Evolutionary conservation across 164 flowering plant genomes (phyloP).

Genomic region (Dillenia suffruticosa): DNA sequence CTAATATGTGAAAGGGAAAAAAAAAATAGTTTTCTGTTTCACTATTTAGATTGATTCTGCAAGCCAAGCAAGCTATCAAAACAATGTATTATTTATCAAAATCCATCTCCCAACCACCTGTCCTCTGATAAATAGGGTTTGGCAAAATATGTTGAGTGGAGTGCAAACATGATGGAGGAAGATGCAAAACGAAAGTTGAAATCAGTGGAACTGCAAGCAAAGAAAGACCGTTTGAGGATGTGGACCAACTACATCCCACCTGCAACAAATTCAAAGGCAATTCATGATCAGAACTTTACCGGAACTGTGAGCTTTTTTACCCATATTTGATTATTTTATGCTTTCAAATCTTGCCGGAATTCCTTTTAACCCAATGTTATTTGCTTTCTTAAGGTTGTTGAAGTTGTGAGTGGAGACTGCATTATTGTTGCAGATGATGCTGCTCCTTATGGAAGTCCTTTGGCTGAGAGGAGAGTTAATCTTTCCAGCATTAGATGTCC

Average conservation of each 20-base stretch:
- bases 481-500: constrained; percentile 93
- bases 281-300: constrained; percentile 87
- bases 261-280: constrained; percentile 84
- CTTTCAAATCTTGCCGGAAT: not conserved
- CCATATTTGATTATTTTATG: not conserved
- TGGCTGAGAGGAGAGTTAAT: constrained; percentile 88
- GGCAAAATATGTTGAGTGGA: constrained; percentile 97
- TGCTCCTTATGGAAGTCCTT: constrained; percentile 78
- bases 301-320: constrained; percentile 57
- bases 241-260: constrained; percentile 96
- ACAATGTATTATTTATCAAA: too few species aligned
- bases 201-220: constrained; percentile 81
- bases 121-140: constrained; percentile 47
- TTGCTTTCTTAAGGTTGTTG: constrained; percentile 67
- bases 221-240: constrained; percentile 64
- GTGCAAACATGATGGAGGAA: constrained; percentile 94
- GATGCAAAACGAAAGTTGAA: constrained; percentile 72
- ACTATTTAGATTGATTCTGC: too few species aligned
- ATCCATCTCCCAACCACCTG: not conserved
- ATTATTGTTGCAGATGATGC: constrained; percentile 92
- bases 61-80: too few species aligned
- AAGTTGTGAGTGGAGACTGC: constrained; percentile 98
- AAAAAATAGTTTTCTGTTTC: too few species aligned
- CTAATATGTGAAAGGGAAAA: too few species aligned
- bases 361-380: not conserved